Percentiles rank a stretch among this genome's conserved stretches.
Evolutionary conservation across 306 rosid genomes (phyloP).

Genomic region (Medicago arabica): DNA sequence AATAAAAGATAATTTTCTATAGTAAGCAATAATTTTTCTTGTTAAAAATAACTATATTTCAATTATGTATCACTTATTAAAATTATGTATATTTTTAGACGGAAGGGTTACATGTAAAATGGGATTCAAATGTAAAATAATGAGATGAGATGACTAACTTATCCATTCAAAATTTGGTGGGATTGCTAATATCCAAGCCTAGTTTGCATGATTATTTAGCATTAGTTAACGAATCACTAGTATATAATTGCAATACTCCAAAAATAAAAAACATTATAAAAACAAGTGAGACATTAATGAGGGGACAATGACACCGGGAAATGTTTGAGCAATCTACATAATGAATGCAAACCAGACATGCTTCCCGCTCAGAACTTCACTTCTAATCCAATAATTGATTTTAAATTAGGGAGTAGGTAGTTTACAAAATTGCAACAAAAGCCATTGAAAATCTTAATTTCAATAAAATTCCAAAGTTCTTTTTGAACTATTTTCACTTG

Average conservation of each 20-base stretch:
- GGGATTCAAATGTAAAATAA: neutral
- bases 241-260: slow-evolving; percentile 30
- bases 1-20: too few species aligned
- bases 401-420: neutral
- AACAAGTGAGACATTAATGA: slow-evolving; percentile 37
- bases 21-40: too few species aligned
- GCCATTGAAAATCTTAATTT: neutral
- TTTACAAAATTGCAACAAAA: neutral
- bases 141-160: slow-evolving; percentile 34
- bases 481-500: too few species aligned
- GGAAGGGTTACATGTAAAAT: neutral
- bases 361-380: slow-evolving; percentile 41
- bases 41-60: too few species aligned
- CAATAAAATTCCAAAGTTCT: neutral
- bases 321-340: slow-evolving; percentile 43
- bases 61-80: too few species aligned
- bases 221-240: neutral
- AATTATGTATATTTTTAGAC: too few species aligned
- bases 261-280: slow-evolving; percentile 10
- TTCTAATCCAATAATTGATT: neutral
- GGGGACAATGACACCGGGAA: slow-evolving; percentile 51
- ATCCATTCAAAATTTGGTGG: slow-evolving; percentile 37
- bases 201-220: slow-evolving; percentile 6
- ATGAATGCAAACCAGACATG: slow-evolving; percentile 61
- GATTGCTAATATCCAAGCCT: slow-evolving; percentile 35